phyloP scores from a whole-genome alignment of 495 filamentous ascomycete genomes.

The Articulospora tetracladia region DNA sequence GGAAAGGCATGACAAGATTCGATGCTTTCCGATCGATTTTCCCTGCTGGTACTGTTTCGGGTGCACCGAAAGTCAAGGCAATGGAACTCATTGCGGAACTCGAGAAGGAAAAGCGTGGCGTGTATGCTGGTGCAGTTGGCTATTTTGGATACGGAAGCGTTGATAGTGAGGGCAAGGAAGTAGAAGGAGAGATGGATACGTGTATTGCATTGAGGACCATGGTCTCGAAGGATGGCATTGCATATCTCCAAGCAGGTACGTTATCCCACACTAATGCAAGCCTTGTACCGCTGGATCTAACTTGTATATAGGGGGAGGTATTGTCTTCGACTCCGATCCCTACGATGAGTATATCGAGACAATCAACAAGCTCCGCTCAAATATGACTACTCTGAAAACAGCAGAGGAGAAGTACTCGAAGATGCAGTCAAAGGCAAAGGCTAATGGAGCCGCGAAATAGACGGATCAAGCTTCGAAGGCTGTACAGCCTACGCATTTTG shows the following conservation, averaged over 20 bases:
- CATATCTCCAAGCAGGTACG: constrained; percentile 82
- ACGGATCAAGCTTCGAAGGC: not conserved
- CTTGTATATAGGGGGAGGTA: constrained; percentile 67
- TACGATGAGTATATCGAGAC: constrained; percentile 97
- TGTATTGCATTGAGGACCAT: constrained; percentile 98
- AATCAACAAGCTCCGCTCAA: constrained; percentile 90
- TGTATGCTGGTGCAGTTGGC: constrained; percentile 96
- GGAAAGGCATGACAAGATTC: constrained; percentile 81
- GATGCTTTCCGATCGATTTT: constrained; percentile 96
- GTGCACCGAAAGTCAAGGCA: constrained; percentile 91
- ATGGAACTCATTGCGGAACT: constrained; percentile 97
- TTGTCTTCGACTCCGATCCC: constrained; percentile 92
- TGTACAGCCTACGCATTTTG: constrained; percentile 9
- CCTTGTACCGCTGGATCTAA: not conserved
- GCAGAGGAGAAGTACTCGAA: constrained; percentile 72
- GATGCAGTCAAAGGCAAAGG: constrained; percentile 4
- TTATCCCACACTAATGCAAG: not conserved
- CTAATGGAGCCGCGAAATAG: not conserved
- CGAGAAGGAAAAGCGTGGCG: constrained; percentile 87
- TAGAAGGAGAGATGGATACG: constrained; percentile 91
- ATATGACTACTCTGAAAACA: constrained; percentile 77
- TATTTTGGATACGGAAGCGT: constrained; percentile 76
- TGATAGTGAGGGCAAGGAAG: constrained; percentile 34
- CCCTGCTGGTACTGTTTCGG: constrained; percentile 89
- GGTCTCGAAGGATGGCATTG: constrained; percentile 85